Conservation (phyloP, 2,329 filamentous ascomycete species). For the Fusarium circinatum region DNA sequence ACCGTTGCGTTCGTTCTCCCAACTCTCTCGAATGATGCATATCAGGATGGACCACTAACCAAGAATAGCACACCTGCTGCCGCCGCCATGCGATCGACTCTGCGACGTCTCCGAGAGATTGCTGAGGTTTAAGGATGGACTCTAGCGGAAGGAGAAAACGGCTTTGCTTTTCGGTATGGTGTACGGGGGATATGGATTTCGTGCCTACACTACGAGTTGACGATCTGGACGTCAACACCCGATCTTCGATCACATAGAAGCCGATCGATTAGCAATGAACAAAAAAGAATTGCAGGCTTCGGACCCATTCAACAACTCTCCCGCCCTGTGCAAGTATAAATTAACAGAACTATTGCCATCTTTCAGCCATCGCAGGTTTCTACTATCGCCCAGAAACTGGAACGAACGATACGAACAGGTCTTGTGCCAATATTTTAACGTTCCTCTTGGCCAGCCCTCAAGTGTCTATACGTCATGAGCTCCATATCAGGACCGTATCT, state of each 20-base stretch:
- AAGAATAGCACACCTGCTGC: conserved; percentile 84
- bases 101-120: conserved; percentile 97
- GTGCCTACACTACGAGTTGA: conserved; percentile 57
- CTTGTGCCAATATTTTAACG: neutral
- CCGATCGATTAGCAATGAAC: conserved; percentile 58
- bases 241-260: conserved; percentile 53
- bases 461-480: neutral
- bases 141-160: conserved; percentile 49
- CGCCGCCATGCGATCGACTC: conserved; percentile 93
- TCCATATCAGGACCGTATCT: neutral
- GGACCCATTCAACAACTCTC: conserved; percentile 41
- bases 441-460: neutral
- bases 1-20: conserved; percentile 86
- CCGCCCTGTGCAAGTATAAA: conserved; percentile 2
- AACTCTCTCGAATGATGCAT: neutral
- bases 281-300: conserved; percentile 52
- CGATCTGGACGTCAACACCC: conserved; percentile 54
- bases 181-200: conserved; percentile 57
- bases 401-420: neutral
- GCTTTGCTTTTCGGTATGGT: conserved; percentile 60
- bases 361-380: conserved; percentile 11
- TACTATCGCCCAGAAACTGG: neutral
- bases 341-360: conserved; percentile 6
- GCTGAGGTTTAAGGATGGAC: conserved; percentile 79
- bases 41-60: conserved; percentile 43